Base-by-base conservation (phyloP, 352 stramenopile species). In the Albugo laibachii region DNA sequence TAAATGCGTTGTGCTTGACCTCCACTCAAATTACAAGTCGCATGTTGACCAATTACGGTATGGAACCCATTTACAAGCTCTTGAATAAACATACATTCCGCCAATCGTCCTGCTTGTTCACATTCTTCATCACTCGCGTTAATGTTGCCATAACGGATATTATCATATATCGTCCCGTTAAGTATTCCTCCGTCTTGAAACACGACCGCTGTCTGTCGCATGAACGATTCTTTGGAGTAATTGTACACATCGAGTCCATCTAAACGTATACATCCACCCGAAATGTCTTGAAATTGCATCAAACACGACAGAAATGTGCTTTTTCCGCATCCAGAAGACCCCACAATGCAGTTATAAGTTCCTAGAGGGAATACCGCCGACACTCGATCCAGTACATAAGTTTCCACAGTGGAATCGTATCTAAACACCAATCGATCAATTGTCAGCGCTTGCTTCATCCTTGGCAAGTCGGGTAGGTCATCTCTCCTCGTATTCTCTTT, bases 111-210 rank as follows among this genome's bases (percentile, higher is more conserved):
- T 31, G 76, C 76, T 41, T 89, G 68, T 47, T 84, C 76, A 43
- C 79, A 92, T 38, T 92, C 79, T 8, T 63, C 72, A 38, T 85
- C 75, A 6, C 69, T 80, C 24, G 74, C 79, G 12, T 43, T 51
- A 4, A 62, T 57, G 57, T 85, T 88, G 21, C 79, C 79, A 55
- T 84, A 92, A 37, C 75, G 74, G 45, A 92, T 82, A 55, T 92
- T 92, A 56, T 92, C 79, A 49, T 74, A 84, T 55, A 92, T 92
- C 11, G 73, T 81, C 42, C 79, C 79, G 59, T 92, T 92, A 14
- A 92, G 50, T 21, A 89, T 89, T 15, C 76, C 76, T 43, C 76
- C 76, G 53, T 92, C 79, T 53, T 92, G 79, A 49, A 92, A 92
- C 50, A 89, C 76, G 2, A 89, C 74, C 0, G 76, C 76, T 16